Conservation (phyloP, 805 yeast genomes). For the Candida multigemmis region DNA sequence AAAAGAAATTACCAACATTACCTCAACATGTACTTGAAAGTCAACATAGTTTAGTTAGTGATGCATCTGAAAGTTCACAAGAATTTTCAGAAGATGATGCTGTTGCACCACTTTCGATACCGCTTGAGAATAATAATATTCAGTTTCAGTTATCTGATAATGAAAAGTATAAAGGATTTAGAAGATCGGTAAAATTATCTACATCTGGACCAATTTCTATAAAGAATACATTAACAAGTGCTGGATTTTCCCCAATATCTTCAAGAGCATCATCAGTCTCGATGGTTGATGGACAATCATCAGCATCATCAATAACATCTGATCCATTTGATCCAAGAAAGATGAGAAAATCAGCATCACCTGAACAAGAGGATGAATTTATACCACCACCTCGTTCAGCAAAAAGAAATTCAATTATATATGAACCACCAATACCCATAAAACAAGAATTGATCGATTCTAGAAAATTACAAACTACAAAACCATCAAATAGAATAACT, state of each 20-base stretch:
- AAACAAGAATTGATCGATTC: not conserved
- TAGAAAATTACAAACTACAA: constrained; percentile 3
- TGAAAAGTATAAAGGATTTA: constrained; percentile 32
- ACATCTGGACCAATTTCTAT: constrained; percentile 13
- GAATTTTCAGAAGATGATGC: constrained; percentile 3
- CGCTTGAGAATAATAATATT: constrained; percentile 9
- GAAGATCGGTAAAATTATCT: constrained; percentile 20
- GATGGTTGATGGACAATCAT: constrained; percentile 15
- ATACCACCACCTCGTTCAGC: not conserved
- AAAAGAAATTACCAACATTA: no score
- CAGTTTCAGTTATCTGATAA: constrained; percentile 18
- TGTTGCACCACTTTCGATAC: constrained; percentile 6
- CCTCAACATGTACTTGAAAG: no score
- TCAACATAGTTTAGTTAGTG: not conserved
- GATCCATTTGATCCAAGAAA: constrained; percentile 13
- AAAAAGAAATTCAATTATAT: constrained; percentile 1
- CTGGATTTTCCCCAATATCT: no score
- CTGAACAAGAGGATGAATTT: constrained; percentile 1
- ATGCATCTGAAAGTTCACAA: not conserved
- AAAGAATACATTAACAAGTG: constrained; percentile 9
- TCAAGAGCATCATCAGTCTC: constrained; percentile 1
- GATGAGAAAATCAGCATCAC: constrained; percentile 4
- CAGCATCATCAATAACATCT: constrained; percentile 2
- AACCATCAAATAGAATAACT: constrained; percentile 4
- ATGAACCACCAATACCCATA: not conserved